A percentile compares a stretch with the other conserved stretches of the same genome.
phyloP scores from a whole-genome alignment of 495 filamentous ascomycete genomes.

The Trichoderma asperelloides region DNA sequence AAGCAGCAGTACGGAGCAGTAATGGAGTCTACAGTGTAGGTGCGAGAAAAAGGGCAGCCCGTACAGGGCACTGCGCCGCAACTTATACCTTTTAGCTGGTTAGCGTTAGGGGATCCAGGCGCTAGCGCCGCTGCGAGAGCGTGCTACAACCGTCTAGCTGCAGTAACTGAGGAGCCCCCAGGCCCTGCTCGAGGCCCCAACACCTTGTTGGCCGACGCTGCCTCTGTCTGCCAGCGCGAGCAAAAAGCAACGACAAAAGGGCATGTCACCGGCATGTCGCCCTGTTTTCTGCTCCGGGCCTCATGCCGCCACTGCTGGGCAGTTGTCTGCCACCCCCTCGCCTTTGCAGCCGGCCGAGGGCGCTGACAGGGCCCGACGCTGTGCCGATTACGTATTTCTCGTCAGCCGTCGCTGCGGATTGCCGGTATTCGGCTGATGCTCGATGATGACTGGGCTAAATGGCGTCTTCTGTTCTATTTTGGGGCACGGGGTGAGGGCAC shows the following conservation, averaged over 20 bases:
- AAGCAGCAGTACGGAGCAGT: too few relatives aligned
- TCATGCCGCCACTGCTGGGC: background rate
- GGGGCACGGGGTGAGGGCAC: too few relatives aligned
- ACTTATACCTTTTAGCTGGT: background rate
- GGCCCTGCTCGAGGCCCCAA: too few relatives aligned
- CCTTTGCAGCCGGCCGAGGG: slow-evolving; percentile 6
- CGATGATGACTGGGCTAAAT: too few relatives aligned
- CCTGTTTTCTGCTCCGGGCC: background rate
- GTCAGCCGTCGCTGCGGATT: background rate
- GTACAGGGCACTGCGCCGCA: too few relatives aligned
- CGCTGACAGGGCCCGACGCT: background rate
- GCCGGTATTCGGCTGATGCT: too few relatives aligned
- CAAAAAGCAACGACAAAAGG: background rate
- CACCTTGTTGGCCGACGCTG: background rate
- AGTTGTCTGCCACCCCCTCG: background rate
- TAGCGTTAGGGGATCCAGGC: background rate
- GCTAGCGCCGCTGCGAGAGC: background rate
- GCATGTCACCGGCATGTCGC: slow-evolving; percentile 5
- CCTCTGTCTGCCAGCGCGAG: background rate
- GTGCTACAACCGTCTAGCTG: background rate
- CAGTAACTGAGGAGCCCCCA: background rate
- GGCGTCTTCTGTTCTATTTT: too few relatives aligned
- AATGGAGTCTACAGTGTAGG: background rate
- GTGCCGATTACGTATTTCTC: background rate
- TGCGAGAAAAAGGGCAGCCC: background rate